Percentiles rank a stretch among this genome's conserved stretches.
Conservation (phyloP, 2,329 filamentous ascomycete genomes). For the Verticillium isaacii region DNA sequence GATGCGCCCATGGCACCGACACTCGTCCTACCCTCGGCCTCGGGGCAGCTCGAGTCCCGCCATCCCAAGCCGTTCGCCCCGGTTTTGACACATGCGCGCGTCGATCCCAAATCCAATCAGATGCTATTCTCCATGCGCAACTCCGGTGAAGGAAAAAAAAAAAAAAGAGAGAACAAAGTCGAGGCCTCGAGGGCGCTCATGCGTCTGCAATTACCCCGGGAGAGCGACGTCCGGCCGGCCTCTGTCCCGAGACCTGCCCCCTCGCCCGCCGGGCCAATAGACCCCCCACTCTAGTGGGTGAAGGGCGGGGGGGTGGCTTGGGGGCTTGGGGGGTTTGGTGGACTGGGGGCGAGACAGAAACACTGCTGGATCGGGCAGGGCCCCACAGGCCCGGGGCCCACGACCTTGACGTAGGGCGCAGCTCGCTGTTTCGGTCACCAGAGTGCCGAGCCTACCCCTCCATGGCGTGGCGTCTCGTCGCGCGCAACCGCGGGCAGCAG, state of each 20-base stretch:
- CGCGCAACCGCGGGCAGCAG: background rate
- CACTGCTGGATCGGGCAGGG: background rate
- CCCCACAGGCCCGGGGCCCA: background rate
- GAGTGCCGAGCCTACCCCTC: background rate
- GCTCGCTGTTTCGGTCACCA: background rate
- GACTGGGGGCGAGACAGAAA: background rate
- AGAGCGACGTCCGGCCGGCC: background rate
- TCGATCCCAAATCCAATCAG: background rate
- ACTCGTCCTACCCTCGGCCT: background rate
- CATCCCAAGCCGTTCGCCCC: background rate
- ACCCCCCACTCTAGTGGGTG: background rate
- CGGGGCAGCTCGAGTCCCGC: background rate
- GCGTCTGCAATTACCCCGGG: background rate
- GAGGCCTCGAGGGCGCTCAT: background rate
- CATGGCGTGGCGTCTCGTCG: background rate
- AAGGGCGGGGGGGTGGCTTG: background rate
- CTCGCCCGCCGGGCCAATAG: background rate
- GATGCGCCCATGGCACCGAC: background rate
- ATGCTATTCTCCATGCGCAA: background rate
- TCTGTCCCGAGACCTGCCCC: background rate
- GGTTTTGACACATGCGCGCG: background rate
- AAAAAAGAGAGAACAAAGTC: background rate
- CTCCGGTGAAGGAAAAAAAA: background rate
- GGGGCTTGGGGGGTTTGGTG: background rate
- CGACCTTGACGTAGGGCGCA: background rate